A percentile compares a stretch with the other conserved stretches of the same genome.
Conservation (phyloP, 345 rosid species). For the Rhodamnia rubescens region DNA sequence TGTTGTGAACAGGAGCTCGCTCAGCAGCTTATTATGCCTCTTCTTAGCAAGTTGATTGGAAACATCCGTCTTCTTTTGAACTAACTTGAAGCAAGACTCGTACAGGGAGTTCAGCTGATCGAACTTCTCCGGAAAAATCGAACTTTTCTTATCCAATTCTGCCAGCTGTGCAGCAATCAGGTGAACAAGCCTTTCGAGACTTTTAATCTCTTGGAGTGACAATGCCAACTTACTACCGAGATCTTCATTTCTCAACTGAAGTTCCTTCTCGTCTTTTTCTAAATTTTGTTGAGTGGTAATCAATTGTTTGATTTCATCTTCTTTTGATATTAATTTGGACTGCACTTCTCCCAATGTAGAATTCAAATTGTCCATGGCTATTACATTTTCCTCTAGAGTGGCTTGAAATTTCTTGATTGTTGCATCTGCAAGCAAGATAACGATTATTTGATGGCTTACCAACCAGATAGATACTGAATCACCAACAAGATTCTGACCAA, state of each 20-base stretch:
- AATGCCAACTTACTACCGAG: conserved; percentile 29
- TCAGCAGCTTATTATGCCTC: conserved; percentile 40
- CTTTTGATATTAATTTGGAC: conserved; percentile 39
- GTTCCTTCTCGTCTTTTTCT: conserved; percentile 47
- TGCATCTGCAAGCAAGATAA: conserved; percentile 30
- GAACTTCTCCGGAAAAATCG: conserved; percentile 31
- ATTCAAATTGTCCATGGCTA: conserved; percentile 39
- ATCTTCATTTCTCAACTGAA: conserved; percentile 38
- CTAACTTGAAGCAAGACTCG: conserved; percentile 38
- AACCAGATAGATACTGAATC: background rate
- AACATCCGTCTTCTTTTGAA: conserved; percentile 41
- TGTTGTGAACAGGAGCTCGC: conserved; percentile 26
- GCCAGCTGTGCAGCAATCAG: conserved; percentile 34
- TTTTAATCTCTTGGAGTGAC: conserved; percentile 37
- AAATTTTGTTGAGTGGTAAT: conserved; percentile 31
- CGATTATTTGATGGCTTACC: background rate
- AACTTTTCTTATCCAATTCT: conserved; percentile 47
- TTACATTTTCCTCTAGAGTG: conserved; percentile 20
- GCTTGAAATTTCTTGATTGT: conserved; percentile 39
- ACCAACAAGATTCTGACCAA: background rate
- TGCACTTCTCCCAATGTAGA: conserved; percentile 45
- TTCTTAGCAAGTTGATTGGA: conserved; percentile 32
- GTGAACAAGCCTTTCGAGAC: conserved; percentile 42
- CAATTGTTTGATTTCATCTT: conserved; percentile 41
- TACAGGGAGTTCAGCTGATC: conserved; percentile 42